Conservation (phyloP, 495 filamentous ascomycete species). For the Penicillium nucicola region DNA sequence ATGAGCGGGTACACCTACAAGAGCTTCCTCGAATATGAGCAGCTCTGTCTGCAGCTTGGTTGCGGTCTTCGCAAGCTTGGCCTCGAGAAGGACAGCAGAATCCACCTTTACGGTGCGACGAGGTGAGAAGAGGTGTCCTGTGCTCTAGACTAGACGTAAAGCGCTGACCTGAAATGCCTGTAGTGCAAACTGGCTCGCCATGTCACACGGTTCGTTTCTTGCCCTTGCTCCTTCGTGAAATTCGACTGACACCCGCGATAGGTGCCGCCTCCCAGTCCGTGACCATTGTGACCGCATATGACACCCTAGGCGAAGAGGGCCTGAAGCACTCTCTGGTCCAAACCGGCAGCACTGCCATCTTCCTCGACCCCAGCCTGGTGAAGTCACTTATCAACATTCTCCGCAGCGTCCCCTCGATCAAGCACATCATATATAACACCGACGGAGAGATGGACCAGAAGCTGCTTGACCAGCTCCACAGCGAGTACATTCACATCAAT, state of each 20-base stretch:
- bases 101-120: constrained; percentile 90
- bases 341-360: constrained; percentile 82
- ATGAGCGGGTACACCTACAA: constrained; percentile 83
- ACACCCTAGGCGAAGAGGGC: constrained; percentile 93
- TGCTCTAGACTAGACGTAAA: background rate
- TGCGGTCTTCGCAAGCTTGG: constrained; percentile 78
- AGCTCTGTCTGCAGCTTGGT: constrained; percentile 68
- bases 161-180: constrained; percentile 2
- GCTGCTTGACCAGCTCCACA: constrained; percentile 77
- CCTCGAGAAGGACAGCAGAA: constrained; percentile 63
- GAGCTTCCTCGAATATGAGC: constrained; percentile 86
- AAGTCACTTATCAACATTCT: constrained; percentile 77
- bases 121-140: constrained; percentile 44
- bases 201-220: constrained; percentile 57
- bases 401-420: constrained; percentile 72
- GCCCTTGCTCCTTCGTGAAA: background rate
- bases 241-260: constrained; percentile 6
- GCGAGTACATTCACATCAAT: constrained; percentile 62
- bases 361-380: constrained; percentile 82
- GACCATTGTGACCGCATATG: constrained; percentile 94
- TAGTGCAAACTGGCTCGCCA: constrained; percentile 74
- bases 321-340: constrained; percentile 87
- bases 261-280: constrained; percentile 83
- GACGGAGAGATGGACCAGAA: constrained; percentile 70
- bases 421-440: constrained; percentile 86